Conservation (phyloP, 225 moss, liverwort and hornwort species). For the Sphagnum contortum region DNA sequence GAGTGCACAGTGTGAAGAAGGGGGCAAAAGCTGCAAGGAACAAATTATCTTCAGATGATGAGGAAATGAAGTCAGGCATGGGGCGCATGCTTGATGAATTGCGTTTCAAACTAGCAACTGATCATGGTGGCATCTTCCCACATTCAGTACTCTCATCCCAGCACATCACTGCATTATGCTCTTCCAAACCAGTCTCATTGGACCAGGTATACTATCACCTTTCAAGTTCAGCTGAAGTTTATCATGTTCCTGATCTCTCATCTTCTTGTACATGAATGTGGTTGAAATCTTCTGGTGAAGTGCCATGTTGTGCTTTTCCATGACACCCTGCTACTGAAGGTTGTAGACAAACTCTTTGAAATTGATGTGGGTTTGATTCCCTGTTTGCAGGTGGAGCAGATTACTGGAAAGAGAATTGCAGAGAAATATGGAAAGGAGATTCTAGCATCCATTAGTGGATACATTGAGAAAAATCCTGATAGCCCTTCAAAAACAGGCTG, state of each 20-base stretch:
- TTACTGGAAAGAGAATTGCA: slow-evolving; percentile 70
- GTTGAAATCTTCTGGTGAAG: no score
- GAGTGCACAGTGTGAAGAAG: slow-evolving; percentile 46
- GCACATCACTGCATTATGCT: slow-evolving; percentile 58
- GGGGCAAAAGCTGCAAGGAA: slow-evolving; percentile 28
- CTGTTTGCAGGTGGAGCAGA: slow-evolving; percentile 52
- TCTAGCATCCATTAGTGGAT: slow-evolving; percentile 42
- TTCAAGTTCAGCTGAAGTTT: neutral
- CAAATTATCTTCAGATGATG: slow-evolving; percentile 21
- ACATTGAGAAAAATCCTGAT: slow-evolving; percentile 46
- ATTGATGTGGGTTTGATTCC: no score
- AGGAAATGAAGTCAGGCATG: slow-evolving; percentile 52
- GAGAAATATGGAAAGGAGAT: slow-evolving; percentile 69
- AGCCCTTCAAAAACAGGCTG: slow-evolving; percentile 35
- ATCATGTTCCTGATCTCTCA: no score
- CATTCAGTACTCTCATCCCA: slow-evolving; percentile 93
- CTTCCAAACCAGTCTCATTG: slow-evolving; percentile 46
- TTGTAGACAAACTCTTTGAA: no score
- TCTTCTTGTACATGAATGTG: no score
- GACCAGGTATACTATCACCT: slow-evolving; percentile 35
- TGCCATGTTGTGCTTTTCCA: no score
- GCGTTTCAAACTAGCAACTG: slow-evolving; percentile 64
- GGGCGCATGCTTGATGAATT: slow-evolving; percentile 59
- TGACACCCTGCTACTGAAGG: no score
- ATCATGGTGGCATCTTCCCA: slow-evolving; percentile 82